A percentile compares a stretch with the other conserved stretches of the same genome.
These are phyloP conservation scores for Yamadazyma insecticola DNA, from an alignment of 805 yeast genomes.

Conservation along the genomic window DNA sequence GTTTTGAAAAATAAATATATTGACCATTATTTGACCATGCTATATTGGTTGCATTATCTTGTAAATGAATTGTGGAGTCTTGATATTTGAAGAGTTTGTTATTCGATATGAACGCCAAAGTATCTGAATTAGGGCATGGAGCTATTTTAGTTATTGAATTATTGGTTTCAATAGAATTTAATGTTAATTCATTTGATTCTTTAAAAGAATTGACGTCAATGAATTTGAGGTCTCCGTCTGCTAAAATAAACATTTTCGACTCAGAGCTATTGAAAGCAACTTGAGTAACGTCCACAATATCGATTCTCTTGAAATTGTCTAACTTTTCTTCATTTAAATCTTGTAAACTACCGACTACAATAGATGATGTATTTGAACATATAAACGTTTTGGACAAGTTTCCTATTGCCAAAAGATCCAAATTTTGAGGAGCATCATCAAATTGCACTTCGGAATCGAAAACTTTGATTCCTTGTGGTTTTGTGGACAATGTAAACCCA, in stretches of 20 bases:
- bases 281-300: slow-evolving; percentile 9
- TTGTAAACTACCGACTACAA: slow-evolving; percentile 23
- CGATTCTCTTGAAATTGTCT: slow-evolving; percentile 7
- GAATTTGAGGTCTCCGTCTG: not conserved
- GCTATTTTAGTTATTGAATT: no score
- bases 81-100: no score
- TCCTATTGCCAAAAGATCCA: slow-evolving; percentile 25
- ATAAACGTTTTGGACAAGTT: slow-evolving; percentile 23
- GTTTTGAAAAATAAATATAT: no score
- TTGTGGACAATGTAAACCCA: slow-evolving; percentile 29
- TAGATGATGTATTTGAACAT: slow-evolving; percentile 22
- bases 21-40: no score
- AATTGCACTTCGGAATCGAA: slow-evolving; percentile 23
- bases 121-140: no score
- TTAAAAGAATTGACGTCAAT: slow-evolving; percentile 1
- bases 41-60: no score
- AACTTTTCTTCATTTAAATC: slow-evolving; percentile 13
- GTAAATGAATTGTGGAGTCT: no score
- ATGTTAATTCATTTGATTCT: no score
- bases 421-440: slow-evolving; percentile 9
- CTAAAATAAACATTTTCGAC: slow-evolving; percentile 19
- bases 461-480: slow-evolving; percentile 20
- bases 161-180: no score
- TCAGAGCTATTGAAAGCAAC: slow-evolving; percentile 25
- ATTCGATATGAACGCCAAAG: no score